phyloP scores from a whole-genome alignment of 2,329 filamentous ascomycete genomes.

The Ceratocystis lukuohia region DNA sequence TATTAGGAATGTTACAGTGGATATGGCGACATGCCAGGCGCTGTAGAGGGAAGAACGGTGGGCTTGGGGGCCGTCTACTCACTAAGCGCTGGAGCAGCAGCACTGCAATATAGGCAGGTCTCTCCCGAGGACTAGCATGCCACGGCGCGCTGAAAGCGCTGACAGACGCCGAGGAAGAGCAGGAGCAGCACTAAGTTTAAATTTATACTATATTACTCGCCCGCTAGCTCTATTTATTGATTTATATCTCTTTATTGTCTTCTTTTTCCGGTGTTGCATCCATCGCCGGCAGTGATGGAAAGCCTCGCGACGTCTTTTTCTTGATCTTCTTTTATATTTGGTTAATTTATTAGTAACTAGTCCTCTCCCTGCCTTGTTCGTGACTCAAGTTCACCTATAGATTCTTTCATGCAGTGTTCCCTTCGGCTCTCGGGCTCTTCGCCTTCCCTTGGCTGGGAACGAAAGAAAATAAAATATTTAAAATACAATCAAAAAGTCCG shows the following conservation, averaged over 20 bases:
- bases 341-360: neutral
- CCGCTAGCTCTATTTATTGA: neutral
- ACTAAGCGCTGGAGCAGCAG: no score
- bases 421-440: constrained; percentile 4
- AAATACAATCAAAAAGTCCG: neutral
- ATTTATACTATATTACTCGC: neutral
- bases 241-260: neutral
- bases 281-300: neutral
- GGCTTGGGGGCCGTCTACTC: no score
- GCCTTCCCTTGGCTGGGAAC: neutral
- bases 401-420: neutral
- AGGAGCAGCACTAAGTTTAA: neutral
- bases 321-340: neutral
- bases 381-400: neutral
- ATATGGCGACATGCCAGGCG: no score
- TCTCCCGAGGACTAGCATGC: no score
- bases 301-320: neutral
- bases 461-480: neutral
- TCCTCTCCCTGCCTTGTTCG: neutral
- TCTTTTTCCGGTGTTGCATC: neutral
- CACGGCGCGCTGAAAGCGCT: neutral
- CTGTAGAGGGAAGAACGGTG: no score
- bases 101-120: no score
- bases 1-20: no score
- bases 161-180: neutral